phyloP scores from a whole-genome alignment of 2,329 filamentous ascomycete genomes.

The Colletotrichum coccodes region DNA sequence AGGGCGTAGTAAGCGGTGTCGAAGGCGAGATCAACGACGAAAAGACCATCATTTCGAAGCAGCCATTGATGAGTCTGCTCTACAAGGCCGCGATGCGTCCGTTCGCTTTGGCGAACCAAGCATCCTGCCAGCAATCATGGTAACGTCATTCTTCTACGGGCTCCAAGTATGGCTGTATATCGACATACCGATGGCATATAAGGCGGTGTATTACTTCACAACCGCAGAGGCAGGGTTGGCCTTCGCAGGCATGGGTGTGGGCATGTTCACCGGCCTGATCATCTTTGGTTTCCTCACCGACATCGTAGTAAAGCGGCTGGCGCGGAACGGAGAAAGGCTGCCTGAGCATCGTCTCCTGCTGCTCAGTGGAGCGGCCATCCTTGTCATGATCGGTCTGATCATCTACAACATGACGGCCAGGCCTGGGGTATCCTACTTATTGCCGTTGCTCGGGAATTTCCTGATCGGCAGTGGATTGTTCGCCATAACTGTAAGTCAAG shows the following conservation, averaged over 20 bases:
- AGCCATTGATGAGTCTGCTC: constrained; percentile 2
- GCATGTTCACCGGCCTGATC: constrained; percentile 12
- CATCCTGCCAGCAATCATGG: constrained; percentile 9
- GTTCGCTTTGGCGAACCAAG: neutral
- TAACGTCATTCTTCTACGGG: constrained; percentile 22
- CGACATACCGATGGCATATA: constrained; percentile 22
- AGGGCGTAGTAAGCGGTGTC: neutral
- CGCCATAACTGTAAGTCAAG: neutral
- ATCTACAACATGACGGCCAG: constrained; percentile 8
- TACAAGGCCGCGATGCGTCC: constrained; percentile 8
- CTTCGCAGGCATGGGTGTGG: constrained; percentile 10
- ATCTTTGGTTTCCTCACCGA: constrained; percentile 24
- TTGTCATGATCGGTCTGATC: constrained; percentile 3
- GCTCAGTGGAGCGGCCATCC: constrained; percentile 1
- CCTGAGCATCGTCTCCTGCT: constrained; percentile 20
- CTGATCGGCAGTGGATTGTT: constrained; percentile 11
- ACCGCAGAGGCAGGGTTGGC: constrained; percentile 2
- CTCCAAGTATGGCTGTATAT: constrained; percentile 24
- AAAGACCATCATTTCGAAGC: neutral
- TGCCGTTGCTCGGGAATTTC: constrained; percentile 7
- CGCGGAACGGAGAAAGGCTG: constrained; percentile 5
- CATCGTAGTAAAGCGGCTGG: neutral
- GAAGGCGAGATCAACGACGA: neutral
- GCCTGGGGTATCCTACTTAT: neutral
- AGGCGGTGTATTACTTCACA: constrained; percentile 10